These are phyloP conservation scores for Elongisporangium anandrum DNA, from an alignment of 352 stramenopile genomes.

Conservation along the genomic window DNA sequence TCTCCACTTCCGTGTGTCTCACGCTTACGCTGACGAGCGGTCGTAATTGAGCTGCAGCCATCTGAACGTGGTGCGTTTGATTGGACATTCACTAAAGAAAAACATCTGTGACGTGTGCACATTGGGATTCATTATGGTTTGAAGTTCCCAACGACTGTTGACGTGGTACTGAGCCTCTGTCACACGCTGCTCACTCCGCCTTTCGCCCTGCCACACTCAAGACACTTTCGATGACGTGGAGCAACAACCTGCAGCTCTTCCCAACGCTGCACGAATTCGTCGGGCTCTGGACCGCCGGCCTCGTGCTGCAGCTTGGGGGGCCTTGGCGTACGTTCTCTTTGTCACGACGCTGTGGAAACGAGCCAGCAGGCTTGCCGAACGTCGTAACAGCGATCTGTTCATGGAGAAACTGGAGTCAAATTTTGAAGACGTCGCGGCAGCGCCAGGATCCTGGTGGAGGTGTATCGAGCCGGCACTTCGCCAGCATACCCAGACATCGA, in stretches of 20 bases:
- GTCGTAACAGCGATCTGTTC: constrained; percentile 2
- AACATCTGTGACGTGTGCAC: constrained; percentile 22
- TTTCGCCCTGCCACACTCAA: too few relatives aligned
- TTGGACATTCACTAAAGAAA: too few relatives aligned
- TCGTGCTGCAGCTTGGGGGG: constrained; percentile 30
- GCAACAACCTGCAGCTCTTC: constrained; percentile 40
- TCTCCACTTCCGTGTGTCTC: too few relatives aligned
- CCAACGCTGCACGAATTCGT: constrained; percentile 25
- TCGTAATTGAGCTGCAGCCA: too few relatives aligned
- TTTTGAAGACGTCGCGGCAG: too few relatives aligned
- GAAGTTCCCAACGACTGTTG: too few relatives aligned
- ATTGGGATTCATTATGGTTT: constrained; percentile 8
- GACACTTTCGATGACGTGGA: constrained; percentile 13
- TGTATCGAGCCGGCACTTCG: too few relatives aligned
- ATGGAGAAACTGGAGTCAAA: not conserved
- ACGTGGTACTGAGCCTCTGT: too few relatives aligned
- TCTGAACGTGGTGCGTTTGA: too few relatives aligned
- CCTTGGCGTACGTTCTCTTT: constrained; percentile 12
- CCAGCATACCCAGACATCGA: too few relatives aligned
- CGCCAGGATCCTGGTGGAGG: constrained; percentile 7
- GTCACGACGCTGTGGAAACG: not conserved
- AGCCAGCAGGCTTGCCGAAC: not conserved
- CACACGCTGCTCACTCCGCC: too few relatives aligned
- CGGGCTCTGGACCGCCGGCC: constrained; percentile 17
- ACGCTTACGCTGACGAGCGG: too few relatives aligned